Base-by-base conservation (phyloP, 495 filamentous ascomycete species). In the Penicillium bialowiezense region DNA sequence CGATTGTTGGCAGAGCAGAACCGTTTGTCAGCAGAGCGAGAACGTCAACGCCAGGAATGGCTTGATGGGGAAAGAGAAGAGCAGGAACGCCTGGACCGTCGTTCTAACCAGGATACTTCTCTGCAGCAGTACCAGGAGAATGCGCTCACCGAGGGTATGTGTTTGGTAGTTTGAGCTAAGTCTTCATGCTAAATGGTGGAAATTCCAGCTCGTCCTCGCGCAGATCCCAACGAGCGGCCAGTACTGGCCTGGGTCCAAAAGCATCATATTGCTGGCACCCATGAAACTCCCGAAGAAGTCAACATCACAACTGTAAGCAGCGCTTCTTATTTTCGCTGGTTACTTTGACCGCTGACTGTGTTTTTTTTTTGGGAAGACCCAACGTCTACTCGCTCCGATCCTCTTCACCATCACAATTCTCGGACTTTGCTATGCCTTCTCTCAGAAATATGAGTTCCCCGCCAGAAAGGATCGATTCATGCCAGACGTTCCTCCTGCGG, bases 401-500 rank as follows among this genome's bases (percentile, higher is more conserved):
- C 59, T 78, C n/a, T 64, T 91, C 50, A 74, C 80, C 5, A 17
- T 84, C 4, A 45, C 74, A 20, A 60, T 82, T 5, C 31, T 84
- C 3, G 71, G 67, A 6, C 65, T 78, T 17, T 80, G 73, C 54
- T 71, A 76, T 28, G 62, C 69, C 15, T 83, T 84, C 49, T 78
- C 83, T 13, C 53, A 71, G 23, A 72, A 75, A 44, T 95, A 95
- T 59, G 74, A 69, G 33, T 79, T 88, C 15, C 85, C 88, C 0
- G 64, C 66, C 23, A 69, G 65, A 15, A 65, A 73, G 6, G 70
- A 76, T 18, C 77, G 91, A 42, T 54, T 92, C 38, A 91, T 78
- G 61, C 88, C 89, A 0, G 81, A 86, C 54, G 68, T 89, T 2
- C 87, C 90, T 2, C 88, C 88, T 1, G 82, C 92, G 3, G 82